Evolutionary conservation across 2,329 filamentous ascomycete genomes (phyloP).

Genomic region (Microcyclosporella mali): DNA sequence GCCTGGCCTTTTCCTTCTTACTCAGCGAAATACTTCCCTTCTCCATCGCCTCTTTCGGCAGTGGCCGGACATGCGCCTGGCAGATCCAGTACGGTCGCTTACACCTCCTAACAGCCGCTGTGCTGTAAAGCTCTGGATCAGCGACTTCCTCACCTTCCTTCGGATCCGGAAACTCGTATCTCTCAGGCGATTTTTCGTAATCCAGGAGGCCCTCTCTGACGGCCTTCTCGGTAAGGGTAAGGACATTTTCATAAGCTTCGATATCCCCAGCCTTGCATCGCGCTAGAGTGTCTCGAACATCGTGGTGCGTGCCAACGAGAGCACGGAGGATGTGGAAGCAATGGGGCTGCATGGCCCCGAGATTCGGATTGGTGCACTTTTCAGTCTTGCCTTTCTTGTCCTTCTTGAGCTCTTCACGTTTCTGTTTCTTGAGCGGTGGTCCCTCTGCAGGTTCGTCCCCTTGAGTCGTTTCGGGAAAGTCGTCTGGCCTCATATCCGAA

Average conservation of each 20-base stretch:
- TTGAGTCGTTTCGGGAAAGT: background rate
- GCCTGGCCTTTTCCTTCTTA: slow-evolving; percentile 28
- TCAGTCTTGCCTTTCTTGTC: slow-evolving; percentile 39
- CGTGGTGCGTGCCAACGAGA: slow-evolving; percentile 70
- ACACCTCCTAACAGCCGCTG: slow-evolving; percentile 64
- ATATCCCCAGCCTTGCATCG: slow-evolving; percentile 64
- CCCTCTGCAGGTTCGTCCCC: background rate
- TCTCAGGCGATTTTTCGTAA: slow-evolving; percentile 46
- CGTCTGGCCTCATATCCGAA: slow-evolving; percentile 42
- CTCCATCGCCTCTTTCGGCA: slow-evolving; percentile 71
- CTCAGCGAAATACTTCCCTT: slow-evolving; percentile 31
- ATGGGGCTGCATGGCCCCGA: slow-evolving; percentile 80
- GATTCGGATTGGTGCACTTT: slow-evolving; percentile 54
- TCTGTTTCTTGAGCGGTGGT: slow-evolving; percentile 43
- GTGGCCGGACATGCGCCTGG: slow-evolving; percentile 76
- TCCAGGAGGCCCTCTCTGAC: slow-evolving; percentile 67
- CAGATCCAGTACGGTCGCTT: slow-evolving; percentile 84
- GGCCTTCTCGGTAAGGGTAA: slow-evolving; percentile 67
- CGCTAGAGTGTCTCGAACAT: slow-evolving; percentile 80
- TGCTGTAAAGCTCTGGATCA: slow-evolving; percentile 26
- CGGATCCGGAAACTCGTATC: slow-evolving; percentile 24
- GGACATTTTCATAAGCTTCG: slow-evolving; percentile 66
- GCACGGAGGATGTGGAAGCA: slow-evolving; percentile 86
- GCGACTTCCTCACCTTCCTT: slow-evolving; percentile 18
- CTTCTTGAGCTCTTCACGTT: slow-evolving; percentile 32